Evolutionary conservation across 352 stramenopile species (phyloP), one percentile per base, ranked within the genome.

Genomic region (Phytophthora hybrid): DNA sequence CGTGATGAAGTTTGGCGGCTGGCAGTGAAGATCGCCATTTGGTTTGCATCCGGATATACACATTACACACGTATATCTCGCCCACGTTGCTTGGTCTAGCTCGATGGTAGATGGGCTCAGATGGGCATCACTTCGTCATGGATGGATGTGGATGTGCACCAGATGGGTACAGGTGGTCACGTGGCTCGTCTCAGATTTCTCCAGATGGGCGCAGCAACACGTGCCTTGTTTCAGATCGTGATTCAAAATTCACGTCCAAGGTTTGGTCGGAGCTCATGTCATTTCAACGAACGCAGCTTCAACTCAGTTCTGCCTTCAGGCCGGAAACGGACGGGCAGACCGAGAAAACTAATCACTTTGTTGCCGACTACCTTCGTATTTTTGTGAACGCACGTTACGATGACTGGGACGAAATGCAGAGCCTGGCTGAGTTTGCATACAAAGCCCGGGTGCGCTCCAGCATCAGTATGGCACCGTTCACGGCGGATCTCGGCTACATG

Each of bases 321-420:
- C 63, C 63, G 0, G 29, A 74, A 46, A 71, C 61, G 1, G 63
- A 80, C 47, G 69, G 46, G 5, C 63, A 80, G 26, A 77, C 56
- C 3, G 54, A 80, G 31, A 73, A 59, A 29, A 65, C 49, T 3
- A 77, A 80, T 21, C 59, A 66, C 29, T 60, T 71, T 29, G 23
- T 79, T 2, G 56, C 41, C 3, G 69, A 77, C 29, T 68, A 61
- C 26, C 47, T 80, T 4, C 69, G 69, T 34, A 59, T 49, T 16
- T 63, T 63, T 13, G 37, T 63, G 1, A 46, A 41, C 34, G 32
- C 56, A 23, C 37, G 37, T 3, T 37, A 63, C 5, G 14, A 63
- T n/a, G 23, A 63, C 19, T 63, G 56, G 56, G 21, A 63, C 4
- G 37, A 29, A 13, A 34, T 34, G 34, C 10, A 41, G 14, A 29